Evolutionary conservation across 129 eudicot genomes (phyloP), one percentile per base, ranked within the genome.

Genomic region (Rutidosis leptorrhynchoides): DNA sequence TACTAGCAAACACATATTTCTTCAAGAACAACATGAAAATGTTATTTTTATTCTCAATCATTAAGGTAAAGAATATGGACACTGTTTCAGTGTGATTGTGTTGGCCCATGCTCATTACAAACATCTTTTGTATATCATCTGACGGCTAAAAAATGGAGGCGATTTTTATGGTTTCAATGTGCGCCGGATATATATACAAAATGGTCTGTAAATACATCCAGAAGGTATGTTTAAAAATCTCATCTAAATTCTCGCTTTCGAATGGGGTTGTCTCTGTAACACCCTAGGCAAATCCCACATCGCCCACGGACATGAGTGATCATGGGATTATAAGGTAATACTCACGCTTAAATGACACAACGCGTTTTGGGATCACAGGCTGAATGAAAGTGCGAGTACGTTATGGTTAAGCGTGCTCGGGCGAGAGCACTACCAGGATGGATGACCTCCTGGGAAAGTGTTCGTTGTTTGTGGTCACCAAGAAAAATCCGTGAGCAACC

Each of bases 41-140:
- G 69, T 67, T 24, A 45, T 87, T 9, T 90, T 90, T 57, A 43
- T 87, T 30, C 56, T 91, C 21, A 81, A 80, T 46, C 85, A 73
- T 65, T 67, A 70, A 35, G 32, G 53, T 17, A 78, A 68, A 30
- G 43, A 65, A 67, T 37, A 67, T 19, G 90, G 84, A 2, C 80
- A 62, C 20, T 61, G 67, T 30, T 65, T 88, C 24, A 75, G 74
- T 60, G 74, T 57, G 81, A 74, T 29, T 79, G 94, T 79, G 72
- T 85, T 61, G 93, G 79, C 23, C 81, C 83, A 17, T 64, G 74
- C 63, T 35, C 75, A 10, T 53, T 64, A 22, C 77, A 67, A 69
- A 67, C 27, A 60, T 16, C 55, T 33, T 81, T 69, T 43, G 58
- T 54, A 0, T 87, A 85, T 75, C 85, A 83, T 25, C 61, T 87